Evolutionary conservation across 257 asterid species (phyloP).

Genomic region (Solanum piurae): DNA sequence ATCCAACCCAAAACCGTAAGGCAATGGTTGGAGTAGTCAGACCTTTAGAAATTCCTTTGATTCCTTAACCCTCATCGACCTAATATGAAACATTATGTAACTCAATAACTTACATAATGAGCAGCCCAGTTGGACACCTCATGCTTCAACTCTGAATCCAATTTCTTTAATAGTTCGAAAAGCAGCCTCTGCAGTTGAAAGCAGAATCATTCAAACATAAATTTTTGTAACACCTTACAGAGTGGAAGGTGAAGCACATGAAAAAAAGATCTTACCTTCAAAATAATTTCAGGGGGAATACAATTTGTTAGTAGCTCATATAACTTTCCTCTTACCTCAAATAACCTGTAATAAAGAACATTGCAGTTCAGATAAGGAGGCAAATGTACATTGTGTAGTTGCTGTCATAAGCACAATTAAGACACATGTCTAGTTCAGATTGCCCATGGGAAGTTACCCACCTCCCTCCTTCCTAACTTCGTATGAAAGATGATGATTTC

Average conservation of each 20-base stretch:
- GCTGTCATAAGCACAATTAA: background rate
- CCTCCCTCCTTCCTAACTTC: background rate
- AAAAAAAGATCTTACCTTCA: slow-evolving; percentile 39
- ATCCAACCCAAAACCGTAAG: background rate
- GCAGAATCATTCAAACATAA: background rate
- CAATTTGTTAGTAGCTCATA: slow-evolving; percentile 88
- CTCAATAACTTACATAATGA: slow-evolving; percentile 58
- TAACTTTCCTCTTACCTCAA: slow-evolving; percentile 88
- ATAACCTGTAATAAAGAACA: slow-evolving; percentile 46
- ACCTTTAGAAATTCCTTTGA: background rate
- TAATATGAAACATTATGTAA: background rate
- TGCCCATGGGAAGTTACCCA: background rate
- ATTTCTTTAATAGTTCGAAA: slow-evolving; percentile 70
- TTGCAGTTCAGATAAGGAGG: background rate
- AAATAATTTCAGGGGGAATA: slow-evolving; percentile 82
- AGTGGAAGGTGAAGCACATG: slow-evolving; percentile 1
- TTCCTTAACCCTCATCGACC: background rate
- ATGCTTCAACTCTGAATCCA: slow-evolving; percentile 89
- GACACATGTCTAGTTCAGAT: background rate
- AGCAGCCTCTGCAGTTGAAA: slow-evolving; percentile 65
- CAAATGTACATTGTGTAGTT: background rate
- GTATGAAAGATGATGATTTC: background rate
- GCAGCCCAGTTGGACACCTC: slow-evolving; percentile 93
- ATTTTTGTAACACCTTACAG: background rate
- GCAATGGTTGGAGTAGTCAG: background rate